Evolutionary conservation across 2,329 filamentous ascomycete species (phyloP).

Genomic region (Microcyclospora tardicrescens): DNA sequence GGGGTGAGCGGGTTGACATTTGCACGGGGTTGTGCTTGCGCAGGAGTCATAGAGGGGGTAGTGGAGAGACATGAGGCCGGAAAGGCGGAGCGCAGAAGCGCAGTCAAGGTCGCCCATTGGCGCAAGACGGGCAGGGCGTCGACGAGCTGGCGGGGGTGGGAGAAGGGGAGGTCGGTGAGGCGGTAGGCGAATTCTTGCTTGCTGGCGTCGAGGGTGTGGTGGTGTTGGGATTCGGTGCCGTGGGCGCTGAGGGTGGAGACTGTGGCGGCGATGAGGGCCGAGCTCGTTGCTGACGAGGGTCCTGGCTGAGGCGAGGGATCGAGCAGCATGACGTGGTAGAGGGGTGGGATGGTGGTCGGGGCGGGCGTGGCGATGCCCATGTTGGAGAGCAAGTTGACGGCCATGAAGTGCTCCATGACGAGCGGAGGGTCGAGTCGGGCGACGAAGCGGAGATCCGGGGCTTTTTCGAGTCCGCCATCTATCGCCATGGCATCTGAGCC

Average conservation of each 20-base stretch:
- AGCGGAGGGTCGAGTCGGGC: conserved; percentile 64
- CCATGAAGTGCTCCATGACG: conserved; percentile 52
- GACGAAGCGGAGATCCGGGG: conserved; percentile 62
- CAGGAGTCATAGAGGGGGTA: neutral
- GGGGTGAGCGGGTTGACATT: conserved; percentile 3
- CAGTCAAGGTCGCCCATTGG: conserved; percentile 61
- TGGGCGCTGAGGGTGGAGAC: conserved; percentile 4
- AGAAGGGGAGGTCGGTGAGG: conserved; percentile 58
- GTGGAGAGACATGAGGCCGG: neutral
- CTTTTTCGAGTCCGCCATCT: conserved; percentile 35
- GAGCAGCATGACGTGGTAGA: conserved; percentile 13
- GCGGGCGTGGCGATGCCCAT: conserved; percentile 45
- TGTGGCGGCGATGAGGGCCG: conserved; percentile 1
- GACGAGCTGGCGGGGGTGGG: conserved; percentile 64
- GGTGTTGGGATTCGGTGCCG: conserved; percentile 22
- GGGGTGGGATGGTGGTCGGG: conserved; percentile 5
- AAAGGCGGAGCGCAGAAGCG: conserved; percentile 39
- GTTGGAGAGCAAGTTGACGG: conserved; percentile 48
- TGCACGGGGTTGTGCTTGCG: neutral
- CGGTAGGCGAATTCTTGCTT: conserved; percentile 59
- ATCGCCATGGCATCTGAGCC: conserved; percentile 43
- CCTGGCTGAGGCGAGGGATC: neutral
- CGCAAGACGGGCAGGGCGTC: conserved; percentile 60
- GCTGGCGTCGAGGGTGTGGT: conserved; percentile 54
- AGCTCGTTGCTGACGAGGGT: neutral